These are phyloP conservation scores for Linnemannia schmuckeri DNA, from an alignment of 192 early-diverging fungal species.

Conservation along the genomic window DNA sequence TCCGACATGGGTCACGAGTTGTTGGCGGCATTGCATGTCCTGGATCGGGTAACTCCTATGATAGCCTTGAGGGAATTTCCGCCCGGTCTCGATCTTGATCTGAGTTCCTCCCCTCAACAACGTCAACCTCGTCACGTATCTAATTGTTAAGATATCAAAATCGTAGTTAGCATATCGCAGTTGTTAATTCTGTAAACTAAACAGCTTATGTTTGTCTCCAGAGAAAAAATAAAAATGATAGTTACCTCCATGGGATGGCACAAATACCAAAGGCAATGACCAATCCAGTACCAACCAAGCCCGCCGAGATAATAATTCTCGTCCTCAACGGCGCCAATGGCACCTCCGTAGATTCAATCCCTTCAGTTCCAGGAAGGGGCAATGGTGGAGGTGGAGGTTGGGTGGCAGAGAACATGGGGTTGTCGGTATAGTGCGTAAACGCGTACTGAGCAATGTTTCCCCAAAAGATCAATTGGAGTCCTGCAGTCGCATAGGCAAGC, in stretches of 20 bases:
- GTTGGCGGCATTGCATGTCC: conserved; percentile 54
- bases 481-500: conserved; percentile 52
- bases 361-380: conserved; percentile 46
- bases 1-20: conserved; percentile 38
- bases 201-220: background rate
- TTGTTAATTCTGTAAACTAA: background rate
- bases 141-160: background rate
- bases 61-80: conserved; percentile 47
- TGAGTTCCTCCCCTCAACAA: conserved; percentile 43
- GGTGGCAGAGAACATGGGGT: conserved; percentile 42
- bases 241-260: conserved; percentile 51
- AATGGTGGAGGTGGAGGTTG: conserved; percentile 29
- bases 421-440: conserved; percentile 53
- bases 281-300: conserved; percentile 45
- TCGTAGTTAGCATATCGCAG: no score
- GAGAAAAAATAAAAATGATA: background rate
- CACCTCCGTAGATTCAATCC: conserved; percentile 30
- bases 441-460: conserved; percentile 51
- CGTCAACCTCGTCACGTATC: conserved; percentile 51
- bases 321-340: conserved; percentile 43
- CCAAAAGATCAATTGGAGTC: conserved; percentile 50
- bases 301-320: conserved; percentile 48
- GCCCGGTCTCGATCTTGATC: conserved; percentile 50
- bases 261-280: conserved; percentile 56
- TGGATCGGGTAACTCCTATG: conserved; percentile 47